phyloP scores from a whole-genome alignment of 768 basidiomycete genomes.

The Podaxis pistillaris region DNA sequence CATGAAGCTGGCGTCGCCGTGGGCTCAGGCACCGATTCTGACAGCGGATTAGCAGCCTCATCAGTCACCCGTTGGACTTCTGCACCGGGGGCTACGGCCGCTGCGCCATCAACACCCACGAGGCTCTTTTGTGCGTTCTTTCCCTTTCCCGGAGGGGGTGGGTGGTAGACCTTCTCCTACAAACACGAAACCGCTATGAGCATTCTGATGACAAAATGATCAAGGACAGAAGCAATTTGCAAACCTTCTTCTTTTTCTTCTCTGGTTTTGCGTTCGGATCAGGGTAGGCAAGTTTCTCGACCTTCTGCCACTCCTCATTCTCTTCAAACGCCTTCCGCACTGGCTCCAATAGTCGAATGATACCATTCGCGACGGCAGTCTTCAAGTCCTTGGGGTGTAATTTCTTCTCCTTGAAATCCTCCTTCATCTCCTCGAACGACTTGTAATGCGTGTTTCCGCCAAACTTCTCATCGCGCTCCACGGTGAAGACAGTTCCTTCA shows the following conservation, averaged over 20 bases:
- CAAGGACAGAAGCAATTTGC: not conserved
- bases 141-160: slow-evolving; percentile 79
- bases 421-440: slow-evolving; percentile 62
- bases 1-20: not conserved
- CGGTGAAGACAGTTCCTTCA: slow-evolving; percentile 76
- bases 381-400: slow-evolving; percentile 94
- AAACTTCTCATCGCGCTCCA: slow-evolving; percentile 75
- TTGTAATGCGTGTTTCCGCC: slow-evolving; percentile 80
- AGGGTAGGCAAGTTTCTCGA: slow-evolving; percentile 83
- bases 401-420: slow-evolving; percentile 71
- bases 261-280: slow-evolving; percentile 62
- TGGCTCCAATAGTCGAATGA: slow-evolving; percentile 75
- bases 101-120: slow-evolving; percentile 12
- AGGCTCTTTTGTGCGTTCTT: slow-evolving; percentile 43
- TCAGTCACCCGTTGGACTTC: slow-evolving; percentile 18
- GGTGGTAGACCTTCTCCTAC: slow-evolving; percentile 80
- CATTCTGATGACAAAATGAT: not conserved
- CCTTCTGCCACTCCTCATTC: slow-evolving; percentile 77
- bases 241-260: slow-evolving; percentile 67
- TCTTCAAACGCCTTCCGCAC: slow-evolving; percentile 76
- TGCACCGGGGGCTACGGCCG: slow-evolving; percentile 2
- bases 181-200: not conserved
- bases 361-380: slow-evolving; percentile 66
- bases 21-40: not conserved
- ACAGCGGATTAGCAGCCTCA: slow-evolving; percentile 17